Evolutionary conservation across 129 eudicot species (phyloP), one percentile per base, ranked within the genome.

Genomic region (Centella asiatica): DNA sequence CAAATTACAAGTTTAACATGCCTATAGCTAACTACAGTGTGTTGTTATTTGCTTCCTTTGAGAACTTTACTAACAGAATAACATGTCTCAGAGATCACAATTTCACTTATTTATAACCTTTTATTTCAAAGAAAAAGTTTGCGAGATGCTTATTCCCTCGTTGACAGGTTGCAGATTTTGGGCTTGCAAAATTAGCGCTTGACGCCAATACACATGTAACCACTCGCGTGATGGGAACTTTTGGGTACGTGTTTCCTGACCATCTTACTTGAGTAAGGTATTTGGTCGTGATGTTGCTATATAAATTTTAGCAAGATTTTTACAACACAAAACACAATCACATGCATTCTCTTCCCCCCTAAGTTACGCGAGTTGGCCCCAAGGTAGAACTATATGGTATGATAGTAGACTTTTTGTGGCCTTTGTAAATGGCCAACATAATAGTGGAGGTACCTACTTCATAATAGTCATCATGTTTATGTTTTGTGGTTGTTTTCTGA

Each of bases 201-300:
- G 95, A 86, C 69, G 50, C 72, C 26, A 75, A 82, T 64, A 77
- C 90, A 18, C 90, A 86, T 56, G 69, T 83, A 61, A 77, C 95
- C 18, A 86, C 95, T 28, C 90, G 95, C 72, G 88, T 85, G 36
- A 76, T 85, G 94, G 94, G 94, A 69, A 85, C 94, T 48, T 85
- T 85, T 65, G 94, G 94, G 94, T 85, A 70, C 56, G 57, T 66
- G 29, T 66, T 36, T 15, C 18, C 34, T 44, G 4, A 40, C 5
- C 29, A 32, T 48, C 31, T 57, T 2, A 28, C 23, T 39, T 2
- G 15, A 36, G 31, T 32, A 57, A 3, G 9, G 4, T 34, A 9
- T 9, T 34, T 34, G 39, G 39, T 3, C 39, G 9, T 34, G 39
- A 34, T 34, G 4, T 34, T 34, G 39, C 39, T 34, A 34, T 34